phyloP scores from a whole-genome alignment of 208 protist genomes.

The Trichomonas gallinae region DNA sequence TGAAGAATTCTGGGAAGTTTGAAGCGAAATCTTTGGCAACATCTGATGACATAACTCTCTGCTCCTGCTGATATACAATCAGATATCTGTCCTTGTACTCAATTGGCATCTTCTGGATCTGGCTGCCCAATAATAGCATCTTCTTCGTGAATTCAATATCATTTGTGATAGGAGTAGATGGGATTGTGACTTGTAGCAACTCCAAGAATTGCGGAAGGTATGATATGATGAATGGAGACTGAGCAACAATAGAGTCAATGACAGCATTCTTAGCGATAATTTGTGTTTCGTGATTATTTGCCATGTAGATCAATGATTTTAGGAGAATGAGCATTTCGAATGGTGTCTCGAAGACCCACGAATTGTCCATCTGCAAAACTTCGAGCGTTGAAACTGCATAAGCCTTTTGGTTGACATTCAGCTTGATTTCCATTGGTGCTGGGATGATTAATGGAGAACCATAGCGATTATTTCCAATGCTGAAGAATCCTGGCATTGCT shows the following conservation, averaged over 20 bases:
- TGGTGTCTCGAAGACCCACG: neutral
- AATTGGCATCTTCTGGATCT: neutral
- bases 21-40: neutral
- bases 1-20: neutral
- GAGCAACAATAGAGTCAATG: neutral
- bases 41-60: neutral
- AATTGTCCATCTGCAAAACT: neutral
- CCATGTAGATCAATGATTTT: neutral
- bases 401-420: neutral
- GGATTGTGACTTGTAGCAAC: neutral
- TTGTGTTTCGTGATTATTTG: neutral
- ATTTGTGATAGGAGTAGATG: neutral
- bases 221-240: neutral
- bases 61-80: neutral
- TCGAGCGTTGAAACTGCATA: neutral
- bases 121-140: neutral
- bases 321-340: neutral
- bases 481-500: neutral
- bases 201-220: neutral
- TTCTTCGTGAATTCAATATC: neutral
- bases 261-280: neutral
- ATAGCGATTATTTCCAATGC: neutral
- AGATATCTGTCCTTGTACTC: neutral
- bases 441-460: neutral
- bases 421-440: neutral